Evolutionary conservation across 345 rosid species (phyloP).

Genomic region (Acer campestre): DNA sequence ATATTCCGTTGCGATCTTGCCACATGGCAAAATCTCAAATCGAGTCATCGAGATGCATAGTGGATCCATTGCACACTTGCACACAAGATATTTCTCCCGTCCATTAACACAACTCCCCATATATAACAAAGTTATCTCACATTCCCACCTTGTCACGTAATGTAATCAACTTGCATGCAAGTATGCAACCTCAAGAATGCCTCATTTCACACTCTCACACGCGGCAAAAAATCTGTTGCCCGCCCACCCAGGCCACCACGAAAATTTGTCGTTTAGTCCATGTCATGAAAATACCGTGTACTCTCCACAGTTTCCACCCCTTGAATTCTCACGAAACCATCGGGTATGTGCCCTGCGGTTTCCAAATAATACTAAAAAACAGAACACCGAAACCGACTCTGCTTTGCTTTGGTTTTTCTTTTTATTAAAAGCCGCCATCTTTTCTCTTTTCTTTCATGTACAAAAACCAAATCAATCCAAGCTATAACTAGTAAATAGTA

Average conservation of each 20-base stretch:
- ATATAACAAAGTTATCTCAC: too few species aligned
- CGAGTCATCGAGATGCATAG: too few species aligned
- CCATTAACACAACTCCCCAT: too few species aligned
- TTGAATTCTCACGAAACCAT: background rate
- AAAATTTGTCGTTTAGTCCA: conserved; percentile 8
- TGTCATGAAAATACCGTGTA: conserved; percentile 16
- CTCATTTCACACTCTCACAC: background rate
- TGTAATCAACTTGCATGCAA: background rate
- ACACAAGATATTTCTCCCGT: too few species aligned
- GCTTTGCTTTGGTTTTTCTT: background rate
- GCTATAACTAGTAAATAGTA: too few species aligned
- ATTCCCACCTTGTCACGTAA: too few species aligned
- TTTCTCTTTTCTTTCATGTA: background rate
- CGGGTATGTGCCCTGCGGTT: background rate
- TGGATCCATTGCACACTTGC: too few species aligned
- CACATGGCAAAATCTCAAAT: too few species aligned
- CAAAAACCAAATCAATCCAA: background rate
- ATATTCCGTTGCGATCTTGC: too few species aligned
- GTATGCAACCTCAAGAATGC: background rate
- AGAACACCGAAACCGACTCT: background rate
- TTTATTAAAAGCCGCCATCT: background rate
- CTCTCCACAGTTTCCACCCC: conserved; percentile 11
- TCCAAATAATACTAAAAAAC: background rate
- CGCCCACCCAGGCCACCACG: too few species aligned
- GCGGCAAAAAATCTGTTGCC: background rate